Evolutionary conservation across 78 protist genomes (phyloP), one percentile per base, ranked within the genome.

Genomic region (Dictyostelium discoideum): DNA sequence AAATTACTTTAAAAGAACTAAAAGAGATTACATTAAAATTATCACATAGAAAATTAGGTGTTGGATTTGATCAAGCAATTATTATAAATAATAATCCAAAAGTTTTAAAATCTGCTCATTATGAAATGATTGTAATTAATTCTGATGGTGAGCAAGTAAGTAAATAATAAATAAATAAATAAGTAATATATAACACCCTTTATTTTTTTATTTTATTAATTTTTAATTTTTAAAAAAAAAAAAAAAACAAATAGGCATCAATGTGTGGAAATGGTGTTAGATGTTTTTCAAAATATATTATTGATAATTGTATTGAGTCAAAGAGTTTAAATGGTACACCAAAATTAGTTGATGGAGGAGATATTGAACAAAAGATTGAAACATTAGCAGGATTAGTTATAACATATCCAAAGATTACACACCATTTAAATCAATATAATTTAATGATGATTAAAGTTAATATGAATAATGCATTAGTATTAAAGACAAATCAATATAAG

Each of bases 201-300:
- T n/a, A n/a, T n/a, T n/a, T n/a, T n/a, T n/a, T n/a, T n/a, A n/a
- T n/a, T n/a, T 32, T 32, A 32, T 32, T 32, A 32, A 32, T 32
- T 32, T 32, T 32, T 32, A 32, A 32, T 32, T 32, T 32, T 32
- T 32, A n/a, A n/a, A n/a, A n/a, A n/a, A n/a, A n/a, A n/a, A n/a
- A n/a, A n/a, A n/a, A n/a, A n/a, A n/a, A n/a, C n/a, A n/a, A n/a
- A n/a, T n/a, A 50, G 60, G 94, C 94, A 11, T 7, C 79, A 8
- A 90, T 90, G 96, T 93, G 96, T 87, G 96, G 96, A 9, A 93
- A 93, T 93, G 96, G 96, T 29, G 85, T 87, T 13, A 86, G 96
- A 73, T 93, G 96, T 63, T 83, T 93, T 86, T 86, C 96, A 80
- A 87, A 86, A 63, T 93, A 77, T 85, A 72, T 93, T 18, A 32